Conservation (phyloP, 164 flowering plant species). For the Chimonanthus salicifolius region DNA sequence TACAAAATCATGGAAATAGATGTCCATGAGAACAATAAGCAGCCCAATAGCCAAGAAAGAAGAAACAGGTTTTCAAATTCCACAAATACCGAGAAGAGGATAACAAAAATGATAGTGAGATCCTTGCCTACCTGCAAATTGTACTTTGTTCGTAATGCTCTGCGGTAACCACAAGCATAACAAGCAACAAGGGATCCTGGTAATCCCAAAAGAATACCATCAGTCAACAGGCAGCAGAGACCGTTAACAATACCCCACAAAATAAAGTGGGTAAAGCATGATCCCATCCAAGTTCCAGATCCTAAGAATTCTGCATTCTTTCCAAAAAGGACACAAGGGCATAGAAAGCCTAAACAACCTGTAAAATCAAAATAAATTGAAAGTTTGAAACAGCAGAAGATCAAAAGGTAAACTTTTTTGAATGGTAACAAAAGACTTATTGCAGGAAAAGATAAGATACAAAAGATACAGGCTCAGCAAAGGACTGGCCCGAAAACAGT, state of each 20-base stretch:
- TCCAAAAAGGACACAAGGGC: slow-evolving; percentile 75
- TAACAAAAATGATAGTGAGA: not conserved
- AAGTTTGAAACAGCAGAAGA: too few relatives aligned
- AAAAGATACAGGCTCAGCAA: too few relatives aligned
- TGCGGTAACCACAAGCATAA: slow-evolving; percentile 85
- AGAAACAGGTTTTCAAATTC: not conserved
- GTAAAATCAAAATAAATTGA: slow-evolving; percentile 1
- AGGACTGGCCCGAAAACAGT: too few relatives aligned
- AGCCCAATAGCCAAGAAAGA: not conserved
- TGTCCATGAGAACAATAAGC: not conserved
- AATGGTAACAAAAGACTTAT: too few relatives aligned
- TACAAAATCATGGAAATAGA: not conserved
- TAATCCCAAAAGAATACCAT: slow-evolving; percentile 54
- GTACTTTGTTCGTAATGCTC: slow-evolving; percentile 54
- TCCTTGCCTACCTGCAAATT: slow-evolving; percentile 53
- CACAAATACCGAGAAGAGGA: not conserved
- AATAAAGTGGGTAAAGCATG: slow-evolving; percentile 67
- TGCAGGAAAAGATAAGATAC: too few relatives aligned
- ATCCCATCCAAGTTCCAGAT: slow-evolving; percentile 64
- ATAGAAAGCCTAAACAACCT: slow-evolving; percentile 70
- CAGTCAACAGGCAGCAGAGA: slow-evolving; percentile 61
- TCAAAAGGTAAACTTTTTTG: too few relatives aligned
- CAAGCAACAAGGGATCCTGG: slow-evolving; percentile 78
- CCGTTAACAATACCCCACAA: slow-evolving; percentile 62
- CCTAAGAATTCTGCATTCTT: slow-evolving; percentile 87